Evolutionary conservation across 2,329 filamentous ascomycete genomes (phyloP), one percentile per base, ranked within the genome.

Genomic region (Diaporthe australafricana): DNA sequence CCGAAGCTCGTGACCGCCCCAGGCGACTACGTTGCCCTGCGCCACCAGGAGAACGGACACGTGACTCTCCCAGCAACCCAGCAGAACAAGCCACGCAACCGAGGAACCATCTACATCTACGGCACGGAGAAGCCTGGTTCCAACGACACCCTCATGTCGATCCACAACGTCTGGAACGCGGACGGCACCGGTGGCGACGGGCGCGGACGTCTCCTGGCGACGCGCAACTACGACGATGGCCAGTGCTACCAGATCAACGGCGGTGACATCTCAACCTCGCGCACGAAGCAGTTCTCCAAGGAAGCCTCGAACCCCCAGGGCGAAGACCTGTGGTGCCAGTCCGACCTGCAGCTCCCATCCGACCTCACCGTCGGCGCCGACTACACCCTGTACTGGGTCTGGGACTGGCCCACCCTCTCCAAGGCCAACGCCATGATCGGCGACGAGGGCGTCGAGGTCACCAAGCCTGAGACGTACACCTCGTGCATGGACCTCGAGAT

Each of bases 351-450:
- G 78, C 84, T 99, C 17, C 96, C 96, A 0, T 79, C 85, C 6
- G 88, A 93, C 76, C 84, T 90, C 57, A 81, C 87, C n/a, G 81
- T 85, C 12, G 90, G 90, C 55, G 88, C 91, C 38, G 87, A 87
- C 35, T 94, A 95, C 80, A 96, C 94, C 3, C 83, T 98, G 66
- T 97, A 98, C 86, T 98, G 96, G 96, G 92, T 98, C 56, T 98
- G 96, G 96, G 93, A 97, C 81, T 99, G 95, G 94, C 92, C 92
- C 3, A 91, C 89, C 17, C 85, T 90, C 42, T 80, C 81, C 75
- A 70, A 80, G 63, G 78, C 81, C 55, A 76, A 77, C 22, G 75
- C 77, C 65, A 73, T 76, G 38, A 76, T 75, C 50, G 72, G 75
- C 45, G 79, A 81, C 20, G 79, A 77, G 25, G 84, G 82, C 57